Evolutionary conservation across 345 rosid species (phyloP).

Genomic region (Bruguiera gymnorhiza): DNA sequence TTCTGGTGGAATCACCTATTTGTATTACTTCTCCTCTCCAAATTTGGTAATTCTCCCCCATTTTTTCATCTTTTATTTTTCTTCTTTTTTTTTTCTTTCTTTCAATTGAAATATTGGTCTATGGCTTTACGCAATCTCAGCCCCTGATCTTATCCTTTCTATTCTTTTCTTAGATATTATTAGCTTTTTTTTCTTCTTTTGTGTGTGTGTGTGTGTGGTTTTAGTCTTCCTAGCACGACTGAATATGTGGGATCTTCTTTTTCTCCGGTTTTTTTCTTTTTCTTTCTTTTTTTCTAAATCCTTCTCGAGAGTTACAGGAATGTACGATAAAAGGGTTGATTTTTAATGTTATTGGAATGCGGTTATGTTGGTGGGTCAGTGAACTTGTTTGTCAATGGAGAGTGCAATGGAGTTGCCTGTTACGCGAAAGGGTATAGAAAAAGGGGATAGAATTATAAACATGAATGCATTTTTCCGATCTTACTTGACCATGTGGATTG

Average conservation of each 20-base stretch:
- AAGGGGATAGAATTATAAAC: too few relatives aligned
- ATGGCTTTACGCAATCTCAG: background rate
- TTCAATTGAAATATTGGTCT: background rate
- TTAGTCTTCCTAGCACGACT: too few relatives aligned
- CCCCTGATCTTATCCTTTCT: background rate
- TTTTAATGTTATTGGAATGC: background rate
- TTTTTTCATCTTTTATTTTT: slow-evolving; percentile 11
- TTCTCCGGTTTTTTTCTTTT: too few relatives aligned
- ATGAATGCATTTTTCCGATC: too few relatives aligned
- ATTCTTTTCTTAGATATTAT: slow-evolving; percentile 1
- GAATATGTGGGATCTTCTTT: too few relatives aligned
- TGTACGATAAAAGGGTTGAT: background rate
- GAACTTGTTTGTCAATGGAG: background rate
- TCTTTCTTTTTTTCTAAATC: too few relatives aligned
- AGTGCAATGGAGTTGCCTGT: background rate
- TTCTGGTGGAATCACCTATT: slow-evolving; percentile 75
- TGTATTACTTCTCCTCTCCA: slow-evolving; percentile 51
- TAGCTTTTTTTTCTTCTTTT: background rate
- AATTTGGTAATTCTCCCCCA: slow-evolving; percentile 44
- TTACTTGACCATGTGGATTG: too few relatives aligned
- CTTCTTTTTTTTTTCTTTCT: background rate
- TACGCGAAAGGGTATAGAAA: too few relatives aligned
- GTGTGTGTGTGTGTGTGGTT: background rate
- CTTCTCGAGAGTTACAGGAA: too few relatives aligned
- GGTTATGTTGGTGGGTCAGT: background rate